Evolutionary conservation across 2,329 filamentous ascomycete genomes (phyloP).

Genomic region (Chalaropsis thielavioides): DNA sequence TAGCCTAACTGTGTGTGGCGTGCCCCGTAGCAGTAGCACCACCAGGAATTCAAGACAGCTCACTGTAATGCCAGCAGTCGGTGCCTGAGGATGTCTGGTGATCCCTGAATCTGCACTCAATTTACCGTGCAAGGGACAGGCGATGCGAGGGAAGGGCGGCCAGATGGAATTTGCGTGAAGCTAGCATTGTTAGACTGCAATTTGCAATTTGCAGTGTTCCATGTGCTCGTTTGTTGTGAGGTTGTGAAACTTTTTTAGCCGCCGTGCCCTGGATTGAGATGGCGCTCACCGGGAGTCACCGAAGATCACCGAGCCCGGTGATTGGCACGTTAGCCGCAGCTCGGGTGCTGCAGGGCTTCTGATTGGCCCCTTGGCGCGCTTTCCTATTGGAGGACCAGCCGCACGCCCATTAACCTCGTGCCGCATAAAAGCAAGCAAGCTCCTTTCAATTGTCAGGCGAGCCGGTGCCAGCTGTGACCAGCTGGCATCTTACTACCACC

Average conservation of each 20-base stretch:
- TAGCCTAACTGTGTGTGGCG: neutral
- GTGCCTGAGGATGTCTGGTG: neutral
- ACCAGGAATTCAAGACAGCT: neutral
- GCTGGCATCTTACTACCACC: too few relatives aligned
- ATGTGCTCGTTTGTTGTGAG: neutral
- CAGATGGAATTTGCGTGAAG: neutral
- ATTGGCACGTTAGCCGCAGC: neutral
- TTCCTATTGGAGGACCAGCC: neutral
- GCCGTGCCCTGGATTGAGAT: neutral
- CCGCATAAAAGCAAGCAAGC: too few relatives aligned
- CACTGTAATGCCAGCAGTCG: conserved; percentile 1
- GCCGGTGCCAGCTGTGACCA: too few relatives aligned
- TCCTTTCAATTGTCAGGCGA: too few relatives aligned
- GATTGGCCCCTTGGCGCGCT: neutral
- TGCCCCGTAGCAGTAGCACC: neutral
- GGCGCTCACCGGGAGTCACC: neutral
- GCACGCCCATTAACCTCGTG: neutral
- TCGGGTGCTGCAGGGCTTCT: neutral
- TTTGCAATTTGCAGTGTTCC: neutral
- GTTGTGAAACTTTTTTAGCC: conserved; percentile 1
- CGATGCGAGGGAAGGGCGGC: neutral
- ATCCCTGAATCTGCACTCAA: conserved; percentile 2
- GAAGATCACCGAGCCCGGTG: neutral
- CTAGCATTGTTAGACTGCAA: neutral
- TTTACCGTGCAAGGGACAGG: conserved; percentile 1